Evolutionary conservation across 176 grass and related monocot species (phyloP).

Genomic region (Carex myosuroides): DNA sequence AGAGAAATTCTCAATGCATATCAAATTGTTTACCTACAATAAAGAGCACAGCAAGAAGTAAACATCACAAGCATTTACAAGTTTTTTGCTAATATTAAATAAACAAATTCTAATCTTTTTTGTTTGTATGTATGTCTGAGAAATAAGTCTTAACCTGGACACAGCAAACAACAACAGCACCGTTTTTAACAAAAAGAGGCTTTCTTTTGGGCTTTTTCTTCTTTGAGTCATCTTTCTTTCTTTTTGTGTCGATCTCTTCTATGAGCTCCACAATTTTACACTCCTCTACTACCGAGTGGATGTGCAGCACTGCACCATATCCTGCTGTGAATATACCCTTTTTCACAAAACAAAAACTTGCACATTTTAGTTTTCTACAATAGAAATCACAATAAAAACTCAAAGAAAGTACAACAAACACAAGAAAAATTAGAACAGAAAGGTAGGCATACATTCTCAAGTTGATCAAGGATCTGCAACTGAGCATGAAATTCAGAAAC

Average conservation of each 20-base stretch:
- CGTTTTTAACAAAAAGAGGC: slow-evolving; percentile 96
- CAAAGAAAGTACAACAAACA: background rate
- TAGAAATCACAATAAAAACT: background rate
- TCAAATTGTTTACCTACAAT: slow-evolving; percentile 71
- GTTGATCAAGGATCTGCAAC: slow-evolving; percentile 86
- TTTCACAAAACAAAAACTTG: background rate
- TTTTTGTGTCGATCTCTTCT: slow-evolving; percentile 44
- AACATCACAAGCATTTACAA: slow-evolving; percentile 11
- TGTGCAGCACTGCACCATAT: slow-evolving; percentile 87
- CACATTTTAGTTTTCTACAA: background rate
- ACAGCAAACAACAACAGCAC: slow-evolving; percentile 79
- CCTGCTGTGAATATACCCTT: slow-evolving; percentile 97
- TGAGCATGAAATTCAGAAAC: slow-evolving; percentile 81
- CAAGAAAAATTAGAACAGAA: slow-evolving; percentile 9
- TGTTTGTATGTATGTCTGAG: background rate
- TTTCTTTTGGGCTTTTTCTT: slow-evolving; percentile 76
- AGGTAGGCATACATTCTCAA: slow-evolving; percentile 75
- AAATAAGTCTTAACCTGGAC: slow-evolving; percentile 48
- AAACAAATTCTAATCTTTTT: background rate
- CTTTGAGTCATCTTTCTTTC: slow-evolving; percentile 70
- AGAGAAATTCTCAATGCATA: slow-evolving; percentile 89
- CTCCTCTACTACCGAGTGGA: slow-evolving; percentile 92
- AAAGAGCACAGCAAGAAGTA: slow-evolving; percentile 6
- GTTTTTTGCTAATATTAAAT: background rate
- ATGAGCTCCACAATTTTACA: slow-evolving; percentile 95